Percentiles rank a stretch among this genome's conserved stretches.
Conservation (phyloP, 2,329 filamentous ascomycete genomes). For the Ophiostoma sp. region DNA sequence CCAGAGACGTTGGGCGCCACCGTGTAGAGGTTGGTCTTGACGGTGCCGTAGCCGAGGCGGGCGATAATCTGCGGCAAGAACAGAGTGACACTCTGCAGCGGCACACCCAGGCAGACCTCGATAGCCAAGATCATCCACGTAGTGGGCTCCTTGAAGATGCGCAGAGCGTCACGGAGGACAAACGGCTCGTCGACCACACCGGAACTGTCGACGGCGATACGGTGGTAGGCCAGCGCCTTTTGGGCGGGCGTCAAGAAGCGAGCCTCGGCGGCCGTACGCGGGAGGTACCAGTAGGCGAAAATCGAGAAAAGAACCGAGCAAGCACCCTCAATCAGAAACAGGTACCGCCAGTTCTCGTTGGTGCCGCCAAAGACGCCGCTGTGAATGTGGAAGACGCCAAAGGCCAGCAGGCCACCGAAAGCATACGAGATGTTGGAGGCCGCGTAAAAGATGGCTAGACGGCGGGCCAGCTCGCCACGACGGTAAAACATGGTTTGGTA, state of each 20-base stretch:
- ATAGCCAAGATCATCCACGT: slow-evolving; percentile 54
- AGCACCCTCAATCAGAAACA: slow-evolving; percentile 56
- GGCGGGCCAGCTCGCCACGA: slow-evolving; percentile 67
- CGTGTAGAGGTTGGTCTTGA: slow-evolving; percentile 75
- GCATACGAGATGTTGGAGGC: slow-evolving; percentile 30
- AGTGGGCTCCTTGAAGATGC: slow-evolving; percentile 53
- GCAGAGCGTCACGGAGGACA: slow-evolving; percentile 51
- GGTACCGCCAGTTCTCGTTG: slow-evolving; percentile 49
- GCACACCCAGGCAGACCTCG: slow-evolving; percentile 61
- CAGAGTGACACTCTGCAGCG: slow-evolving; percentile 51
- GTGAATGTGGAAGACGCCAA: slow-evolving; percentile 51
- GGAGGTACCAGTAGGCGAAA: slow-evolving; percentile 70
- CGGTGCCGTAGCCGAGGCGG: slow-evolving; percentile 35
- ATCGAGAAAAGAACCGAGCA: slow-evolving; percentile 61
- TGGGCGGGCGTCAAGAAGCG: slow-evolving; percentile 65
- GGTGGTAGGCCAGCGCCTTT: slow-evolving; percentile 66
- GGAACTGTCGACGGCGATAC: slow-evolving; percentile 75
- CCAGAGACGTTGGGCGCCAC: slow-evolving; percentile 78
- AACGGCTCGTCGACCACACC: slow-evolving; percentile 58
- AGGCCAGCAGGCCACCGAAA: slow-evolving; percentile 37
- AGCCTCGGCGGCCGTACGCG: slow-evolving; percentile 59
- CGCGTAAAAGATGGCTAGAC: slow-evolving; percentile 63
- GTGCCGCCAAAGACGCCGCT: slow-evolving; percentile 39
- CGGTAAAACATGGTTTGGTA: slow-evolving; percentile 69
- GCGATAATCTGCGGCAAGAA: slow-evolving; percentile 32